Evolutionary conservation across 2,329 filamentous ascomycete species (phyloP).

Genomic region (Hypoxylon sp.): DNA sequence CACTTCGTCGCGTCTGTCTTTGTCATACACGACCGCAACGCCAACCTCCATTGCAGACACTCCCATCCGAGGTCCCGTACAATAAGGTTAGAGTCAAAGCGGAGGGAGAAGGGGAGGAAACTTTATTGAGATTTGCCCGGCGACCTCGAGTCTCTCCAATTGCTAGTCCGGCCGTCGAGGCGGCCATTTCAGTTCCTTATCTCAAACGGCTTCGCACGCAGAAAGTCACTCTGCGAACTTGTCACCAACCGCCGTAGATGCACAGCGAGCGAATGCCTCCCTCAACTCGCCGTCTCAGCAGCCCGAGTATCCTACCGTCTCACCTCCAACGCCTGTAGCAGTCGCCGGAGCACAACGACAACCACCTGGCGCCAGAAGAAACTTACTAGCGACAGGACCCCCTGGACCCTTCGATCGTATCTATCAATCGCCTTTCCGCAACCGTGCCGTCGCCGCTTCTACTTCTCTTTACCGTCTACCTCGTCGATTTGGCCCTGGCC

Average conservation of each 20-base stretch:
- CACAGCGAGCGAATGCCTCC: conserved; percentile 31
- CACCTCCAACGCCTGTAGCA: conserved; percentile 26
- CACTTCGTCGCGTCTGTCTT: conserved; percentile 36
- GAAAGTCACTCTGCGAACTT: conserved; percentile 44
- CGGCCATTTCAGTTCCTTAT: conserved; percentile 46
- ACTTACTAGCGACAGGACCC: conserved; percentile 42
- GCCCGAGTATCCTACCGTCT: conserved; percentile 32
- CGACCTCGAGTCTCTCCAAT: conserved; percentile 35
- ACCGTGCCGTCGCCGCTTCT: conserved; percentile 54
- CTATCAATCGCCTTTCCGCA: conserved; percentile 62
- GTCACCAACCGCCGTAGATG: conserved; percentile 53
- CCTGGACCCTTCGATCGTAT: conserved; percentile 43
- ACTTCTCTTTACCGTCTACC: conserved; percentile 53
- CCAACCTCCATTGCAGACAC: conserved; percentile 29
- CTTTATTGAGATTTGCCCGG: conserved; percentile 23
- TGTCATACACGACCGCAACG: conserved; percentile 36
- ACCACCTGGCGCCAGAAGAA: conserved; percentile 44
- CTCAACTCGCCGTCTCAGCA: conserved; percentile 39
- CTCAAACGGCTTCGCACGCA: conserved; percentile 56
- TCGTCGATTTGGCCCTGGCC: conserved; percentile 61
- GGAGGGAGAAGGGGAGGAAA: conserved; percentile 41
- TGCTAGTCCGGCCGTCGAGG: conserved; percentile 45
- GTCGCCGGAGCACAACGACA: conserved; percentile 37
- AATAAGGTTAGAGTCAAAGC: conserved; percentile 33
- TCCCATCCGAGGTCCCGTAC: conserved; percentile 16